A percentile compares a stretch with the other conserved stretches of the same genome.
Evolutionary conservation across 805 yeast genomes (phyloP).

Genomic region (Jamesozyma spencerorum): DNA sequence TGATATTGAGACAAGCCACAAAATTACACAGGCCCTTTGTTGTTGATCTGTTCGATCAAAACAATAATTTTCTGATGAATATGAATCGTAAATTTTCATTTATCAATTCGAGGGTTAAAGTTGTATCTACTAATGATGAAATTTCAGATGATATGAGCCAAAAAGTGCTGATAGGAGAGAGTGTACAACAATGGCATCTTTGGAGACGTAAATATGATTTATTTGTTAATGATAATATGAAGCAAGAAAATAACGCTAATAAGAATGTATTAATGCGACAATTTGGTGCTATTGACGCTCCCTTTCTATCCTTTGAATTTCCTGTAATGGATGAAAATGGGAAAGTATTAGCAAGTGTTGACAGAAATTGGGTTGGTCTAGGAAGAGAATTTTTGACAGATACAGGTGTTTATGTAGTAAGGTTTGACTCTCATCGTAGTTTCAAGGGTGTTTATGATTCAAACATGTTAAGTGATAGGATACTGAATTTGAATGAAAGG

Average conservation of each 20-base stretch:
- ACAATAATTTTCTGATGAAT: conserved; percentile 51
- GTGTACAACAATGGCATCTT: conserved; percentile 87
- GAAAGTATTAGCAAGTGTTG: conserved; percentile 62
- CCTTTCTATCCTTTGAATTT: conserved; percentile 78
- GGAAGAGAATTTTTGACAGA: conserved; percentile 91
- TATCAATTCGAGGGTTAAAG: conserved; percentile 78
- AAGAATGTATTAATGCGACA: conserved; percentile 35
- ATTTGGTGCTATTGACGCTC: conserved; percentile 82
- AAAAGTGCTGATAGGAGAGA: conserved; percentile 62
- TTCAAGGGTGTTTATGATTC: conserved; percentile 52
- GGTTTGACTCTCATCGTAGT: conserved; percentile 65
- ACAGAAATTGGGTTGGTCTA: conserved; percentile 90
- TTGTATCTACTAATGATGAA: conserved; percentile 10
- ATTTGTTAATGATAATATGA: conserved; percentile 34
- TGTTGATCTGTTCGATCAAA: conserved; percentile 58
- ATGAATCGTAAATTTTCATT: conserved; percentile 78
- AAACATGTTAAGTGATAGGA: conserved; percentile 24
- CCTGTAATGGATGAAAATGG: conserved; percentile 57
- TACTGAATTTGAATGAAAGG: conserved; percentile 67
- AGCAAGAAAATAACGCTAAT: conserved; percentile 28
- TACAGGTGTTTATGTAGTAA: conserved; percentile 80
- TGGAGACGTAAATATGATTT: conserved; percentile 87
- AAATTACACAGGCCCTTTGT: conserved; percentile 79
- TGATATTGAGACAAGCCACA: conserved; percentile 74
- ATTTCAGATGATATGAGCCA: conserved; percentile 8